Percentiles rank a stretch among this genome's conserved stretches.
These are phyloP conservation scores for Fusarium cicatricum DNA, from an alignment of 2,329 filamentous ascomycete genomes.

Conservation along the genomic window DNA sequence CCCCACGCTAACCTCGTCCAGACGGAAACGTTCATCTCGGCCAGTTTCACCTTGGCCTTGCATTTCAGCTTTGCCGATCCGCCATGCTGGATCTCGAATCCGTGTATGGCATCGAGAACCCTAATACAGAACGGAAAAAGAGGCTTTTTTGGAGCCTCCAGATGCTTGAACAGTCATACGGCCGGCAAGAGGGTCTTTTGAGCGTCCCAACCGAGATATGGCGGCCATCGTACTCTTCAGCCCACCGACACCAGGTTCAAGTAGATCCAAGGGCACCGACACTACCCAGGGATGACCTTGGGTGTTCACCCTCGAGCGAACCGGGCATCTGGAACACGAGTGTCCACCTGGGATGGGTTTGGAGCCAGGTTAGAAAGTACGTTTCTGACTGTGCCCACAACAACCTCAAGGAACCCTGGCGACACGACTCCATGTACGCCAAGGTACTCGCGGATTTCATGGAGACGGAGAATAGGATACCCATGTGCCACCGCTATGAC, in stretches of 20 bases:
- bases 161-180: constrained; percentile 59
- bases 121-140: constrained; percentile 54
- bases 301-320: constrained; percentile 50
- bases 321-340: constrained; percentile 60
- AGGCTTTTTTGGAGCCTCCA: constrained; percentile 61
- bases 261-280: constrained; percentile 50
- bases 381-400: constrained; percentile 58
- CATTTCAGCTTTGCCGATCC: constrained; percentile 59
- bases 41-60: constrained; percentile 59
- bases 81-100: constrained; percentile 57
- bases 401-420: constrained; percentile 59
- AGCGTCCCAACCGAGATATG: constrained; percentile 53
- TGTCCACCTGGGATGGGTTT: constrained; percentile 60
- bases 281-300: constrained; percentile 54
- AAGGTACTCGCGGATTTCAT: constrained; percentile 60
- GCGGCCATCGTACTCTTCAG: constrained; percentile 47
- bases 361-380: constrained; percentile 57
- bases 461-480: constrained; percentile 58
- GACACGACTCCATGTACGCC: constrained; percentile 60
- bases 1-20: constrained; percentile 25
- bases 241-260: constrained; percentile 36
- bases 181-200: constrained; percentile 55
- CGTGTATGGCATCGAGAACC: constrained; percentile 48
- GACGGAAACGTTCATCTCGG: constrained; percentile 59
- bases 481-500: constrained; percentile 61